Percentiles rank a stretch among this genome's conserved stretches.
Evolutionary conservation across 371 early-diverging fungal genomes (phyloP).

Genomic region (Mucor plumbeus): DNA sequence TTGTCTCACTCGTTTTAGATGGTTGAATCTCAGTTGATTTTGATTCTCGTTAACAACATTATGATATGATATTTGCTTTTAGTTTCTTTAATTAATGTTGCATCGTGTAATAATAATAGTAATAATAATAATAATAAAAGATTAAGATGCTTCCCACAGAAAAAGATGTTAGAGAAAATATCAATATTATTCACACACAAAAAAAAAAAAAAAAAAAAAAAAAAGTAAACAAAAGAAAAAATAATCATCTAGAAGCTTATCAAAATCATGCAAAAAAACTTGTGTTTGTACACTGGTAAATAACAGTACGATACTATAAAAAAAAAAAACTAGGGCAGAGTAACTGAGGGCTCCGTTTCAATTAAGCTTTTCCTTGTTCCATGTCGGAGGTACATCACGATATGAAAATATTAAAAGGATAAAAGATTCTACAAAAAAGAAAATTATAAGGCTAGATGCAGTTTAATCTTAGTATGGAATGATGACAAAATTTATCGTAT

Average conservation of each 20-base stretch:
- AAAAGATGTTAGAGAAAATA: not conserved
- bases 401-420: too few relatives aligned
- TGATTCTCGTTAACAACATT: too few relatives aligned
- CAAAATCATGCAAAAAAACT: slow-evolving; percentile 9
- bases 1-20: slow-evolving; percentile 2
- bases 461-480: too few relatives aligned
- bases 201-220: too few relatives aligned
- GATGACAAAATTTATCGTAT: too few relatives aligned
- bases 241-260: not conserved
- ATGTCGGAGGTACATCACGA: not conserved
- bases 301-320: not conserved
- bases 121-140: not conserved
- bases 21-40: not conserved
- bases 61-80: too few relatives aligned
- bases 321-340: not conserved
- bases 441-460: too few relatives aligned
- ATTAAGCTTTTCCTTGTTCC: not conserved
- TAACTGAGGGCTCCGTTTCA: slow-evolving; percentile 4
- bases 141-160: slow-evolving; percentile 6
- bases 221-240: slow-evolving; percentile 2
- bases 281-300: slow-evolving; percentile 1
- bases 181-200: slow-evolving; percentile 1
- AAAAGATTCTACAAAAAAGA: not conserved
- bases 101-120: too few relatives aligned
- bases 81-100: too few relatives aligned